These are phyloP conservation scores for Xylaria nigripes DNA, from an alignment of 495 filamentous ascomycete genomes.

Conservation along the genomic window DNA sequence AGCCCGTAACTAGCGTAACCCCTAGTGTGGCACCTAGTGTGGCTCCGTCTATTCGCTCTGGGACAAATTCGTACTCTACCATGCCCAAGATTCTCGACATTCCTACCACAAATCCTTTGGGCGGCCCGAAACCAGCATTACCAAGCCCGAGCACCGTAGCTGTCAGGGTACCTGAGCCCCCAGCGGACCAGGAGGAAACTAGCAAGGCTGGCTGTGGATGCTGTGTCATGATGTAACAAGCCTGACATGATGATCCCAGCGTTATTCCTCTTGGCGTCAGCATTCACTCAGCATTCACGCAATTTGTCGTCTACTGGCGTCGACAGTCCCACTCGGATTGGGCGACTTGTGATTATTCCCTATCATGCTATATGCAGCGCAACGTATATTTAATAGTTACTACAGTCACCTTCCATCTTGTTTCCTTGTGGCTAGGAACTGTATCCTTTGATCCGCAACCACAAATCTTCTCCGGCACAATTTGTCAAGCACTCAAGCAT, in stretches of 20 bases:
- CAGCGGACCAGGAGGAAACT: conserved; percentile 25
- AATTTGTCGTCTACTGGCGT: background rate
- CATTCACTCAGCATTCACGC: background rate
- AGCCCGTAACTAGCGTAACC: conserved; percentile 34
- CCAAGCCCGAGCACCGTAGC: conserved; percentile 18
- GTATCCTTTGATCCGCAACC: conserved; percentile 3
- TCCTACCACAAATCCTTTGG: conserved; percentile 30
- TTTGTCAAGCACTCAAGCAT: background rate
- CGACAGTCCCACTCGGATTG: conserved; percentile 14
- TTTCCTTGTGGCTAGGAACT: conserved; percentile 18
- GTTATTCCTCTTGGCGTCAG: conserved; percentile 7
- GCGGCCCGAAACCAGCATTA: conserved; percentile 28
- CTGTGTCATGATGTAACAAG: conserved; percentile 46
- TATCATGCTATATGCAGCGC: conserved; percentile 13
- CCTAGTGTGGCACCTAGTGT: conserved; percentile 33
- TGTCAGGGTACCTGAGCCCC: conserved; percentile 28
- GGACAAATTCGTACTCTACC: conserved; percentile 47
- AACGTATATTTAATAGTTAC: conserved; percentile 16
- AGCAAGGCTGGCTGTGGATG: conserved; percentile 44
- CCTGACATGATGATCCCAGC: conserved; percentile 10
- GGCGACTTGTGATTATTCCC: conserved; percentile 20
- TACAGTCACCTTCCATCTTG: conserved; percentile 11
- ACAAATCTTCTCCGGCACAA: background rate
- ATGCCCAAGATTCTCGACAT: conserved; percentile 48
- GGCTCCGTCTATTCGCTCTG: conserved; percentile 33